Evolutionary conservation across 306 rosid species (phyloP).

Genomic region (Erythrophleum fordii): DNA sequence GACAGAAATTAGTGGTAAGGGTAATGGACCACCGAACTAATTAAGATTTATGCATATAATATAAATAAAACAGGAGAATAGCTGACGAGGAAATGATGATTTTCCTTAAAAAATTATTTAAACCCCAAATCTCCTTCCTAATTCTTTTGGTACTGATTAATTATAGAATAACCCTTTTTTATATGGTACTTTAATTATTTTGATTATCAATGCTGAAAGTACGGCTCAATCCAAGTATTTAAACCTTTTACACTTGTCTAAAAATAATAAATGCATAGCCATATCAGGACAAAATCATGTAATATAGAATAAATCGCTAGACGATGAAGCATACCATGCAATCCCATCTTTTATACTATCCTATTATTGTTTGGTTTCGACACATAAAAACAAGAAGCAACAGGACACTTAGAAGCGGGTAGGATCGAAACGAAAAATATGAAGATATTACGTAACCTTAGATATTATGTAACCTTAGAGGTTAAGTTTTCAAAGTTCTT

Average conservation of each 20-base stretch:
- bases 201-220: no score
- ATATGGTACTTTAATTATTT: no score
- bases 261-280: no score
- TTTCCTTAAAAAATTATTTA: no score
- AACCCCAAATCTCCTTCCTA: no score
- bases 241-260: neutral
- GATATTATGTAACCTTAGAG: conserved; percentile 14
- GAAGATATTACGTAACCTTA: conserved; percentile 11
- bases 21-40: no score
- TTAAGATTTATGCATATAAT: neutral
- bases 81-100: no score
- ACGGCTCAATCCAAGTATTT: neutral
- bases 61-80: neutral
- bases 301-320: no score
- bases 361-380: neutral
- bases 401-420: neutral
- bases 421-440: neutral
- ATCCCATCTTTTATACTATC: no score
- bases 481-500: conserved; percentile 23
- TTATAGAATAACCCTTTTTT: no score
- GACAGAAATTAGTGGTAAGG: neutral
- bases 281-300: no score
- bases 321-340: neutral
- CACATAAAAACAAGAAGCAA: neutral
- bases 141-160: no score